Conservation (phyloP, 2,329 filamentous ascomycete species). For the Fusarium mangiferae region DNA sequence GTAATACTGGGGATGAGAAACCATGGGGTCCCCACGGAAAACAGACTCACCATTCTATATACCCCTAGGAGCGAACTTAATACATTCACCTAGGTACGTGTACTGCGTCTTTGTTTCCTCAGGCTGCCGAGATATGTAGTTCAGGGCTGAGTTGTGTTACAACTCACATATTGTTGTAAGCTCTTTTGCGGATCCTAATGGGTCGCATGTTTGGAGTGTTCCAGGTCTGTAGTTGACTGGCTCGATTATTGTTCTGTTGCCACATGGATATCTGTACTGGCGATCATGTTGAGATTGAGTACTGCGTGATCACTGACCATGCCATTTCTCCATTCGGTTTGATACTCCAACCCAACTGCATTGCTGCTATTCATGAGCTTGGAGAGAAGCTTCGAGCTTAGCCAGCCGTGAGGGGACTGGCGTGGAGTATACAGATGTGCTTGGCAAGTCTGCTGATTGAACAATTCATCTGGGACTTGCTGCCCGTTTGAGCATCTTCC, state of each 20-base stretch:
- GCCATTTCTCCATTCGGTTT: not conserved
- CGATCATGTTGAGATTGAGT: conserved; percentile 7
- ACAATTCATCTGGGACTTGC: not conserved
- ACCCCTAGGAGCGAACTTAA: not conserved
- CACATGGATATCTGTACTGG: not conserved
- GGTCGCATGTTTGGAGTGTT: conserved; percentile 4
- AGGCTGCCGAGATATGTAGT: not conserved
- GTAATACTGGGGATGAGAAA: conserved; percentile 8
- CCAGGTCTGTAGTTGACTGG: not conserved
- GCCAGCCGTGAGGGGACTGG: not conserved
- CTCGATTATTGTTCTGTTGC: not conserved
- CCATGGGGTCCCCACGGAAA: conserved; percentile 24
- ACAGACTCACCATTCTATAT: not conserved
- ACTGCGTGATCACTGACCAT: not conserved
- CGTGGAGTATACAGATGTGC: not conserved
- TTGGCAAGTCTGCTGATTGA: not conserved
- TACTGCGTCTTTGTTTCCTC: not conserved
- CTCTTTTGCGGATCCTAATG: conserved; percentile 7
- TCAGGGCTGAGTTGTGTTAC: not conserved
- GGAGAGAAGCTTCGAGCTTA: not conserved
- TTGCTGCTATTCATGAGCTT: not conserved
- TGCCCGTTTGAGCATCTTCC: not conserved
- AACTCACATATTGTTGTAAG: not conserved
- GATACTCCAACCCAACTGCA: not conserved
- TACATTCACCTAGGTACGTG: not conserved